A percentile compares a stretch with the other conserved stretches of the same genome.
These are phyloP conservation scores for Asterella californica DNA, from an alignment of 225 moss, liverwort and hornwort species.

Conservation along the genomic window DNA sequence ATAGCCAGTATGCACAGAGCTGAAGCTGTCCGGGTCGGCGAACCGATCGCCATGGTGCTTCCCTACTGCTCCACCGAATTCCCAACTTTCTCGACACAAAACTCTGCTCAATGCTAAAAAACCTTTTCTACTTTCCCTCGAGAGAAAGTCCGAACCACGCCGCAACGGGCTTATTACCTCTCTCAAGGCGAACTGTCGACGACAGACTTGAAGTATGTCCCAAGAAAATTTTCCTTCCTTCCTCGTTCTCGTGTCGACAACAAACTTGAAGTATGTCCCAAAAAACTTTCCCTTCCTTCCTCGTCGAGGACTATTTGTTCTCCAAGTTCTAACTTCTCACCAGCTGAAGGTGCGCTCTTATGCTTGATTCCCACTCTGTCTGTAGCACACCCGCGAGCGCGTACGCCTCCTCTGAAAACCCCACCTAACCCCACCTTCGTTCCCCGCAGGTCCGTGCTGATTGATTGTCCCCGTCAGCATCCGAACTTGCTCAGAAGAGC, in stretches of 20 bases:
- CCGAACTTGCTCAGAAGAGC: background rate
- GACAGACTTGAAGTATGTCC: background rate
- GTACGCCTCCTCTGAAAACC: background rate
- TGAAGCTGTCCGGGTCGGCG: background rate
- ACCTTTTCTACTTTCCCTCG: background rate
- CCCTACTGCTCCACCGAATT: background rate
- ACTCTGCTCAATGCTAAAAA: background rate
- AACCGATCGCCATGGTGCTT: conserved; percentile 3
- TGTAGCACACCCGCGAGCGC: background rate
- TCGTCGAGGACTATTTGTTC: too few relatives aligned
- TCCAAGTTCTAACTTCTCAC: too few relatives aligned
- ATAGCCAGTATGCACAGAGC: conserved; percentile 5
- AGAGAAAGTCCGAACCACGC: background rate
- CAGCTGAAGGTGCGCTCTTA: background rate
- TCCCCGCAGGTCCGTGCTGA: background rate
- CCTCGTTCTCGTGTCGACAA: background rate
- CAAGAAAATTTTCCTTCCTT: background rate
- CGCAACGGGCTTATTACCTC: too few relatives aligned
- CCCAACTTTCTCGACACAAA: background rate
- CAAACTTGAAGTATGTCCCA: too few relatives aligned
- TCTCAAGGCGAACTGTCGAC: too few relatives aligned
- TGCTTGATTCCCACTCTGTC: background rate
- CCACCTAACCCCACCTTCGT: background rate
- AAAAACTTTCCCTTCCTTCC: too few relatives aligned
- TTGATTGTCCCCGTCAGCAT: background rate